These are phyloP conservation scores for Hyphodiscus hymeniophilus DNA, from an alignment of 495 filamentous ascomycete genomes.

Conservation along the genomic window DNA sequence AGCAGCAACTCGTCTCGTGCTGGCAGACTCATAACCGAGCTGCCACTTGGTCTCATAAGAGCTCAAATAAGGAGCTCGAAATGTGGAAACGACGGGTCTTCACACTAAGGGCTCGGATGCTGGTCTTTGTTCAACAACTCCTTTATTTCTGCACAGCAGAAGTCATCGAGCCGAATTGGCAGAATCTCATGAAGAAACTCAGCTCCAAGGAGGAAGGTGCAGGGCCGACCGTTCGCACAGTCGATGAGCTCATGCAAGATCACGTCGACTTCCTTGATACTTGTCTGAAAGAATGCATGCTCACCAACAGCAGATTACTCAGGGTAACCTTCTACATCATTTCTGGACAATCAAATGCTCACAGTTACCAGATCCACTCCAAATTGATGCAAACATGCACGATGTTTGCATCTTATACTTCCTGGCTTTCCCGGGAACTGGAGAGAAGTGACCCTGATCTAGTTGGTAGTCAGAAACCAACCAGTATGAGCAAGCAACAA, in stretches of 20 bases:
- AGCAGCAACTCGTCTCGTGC: conserved; percentile 70
- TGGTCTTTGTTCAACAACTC: conserved; percentile 92
- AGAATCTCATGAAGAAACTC: conserved; percentile 77
- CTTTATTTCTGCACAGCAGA: conserved; percentile 95
- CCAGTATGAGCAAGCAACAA: conserved; percentile 44
- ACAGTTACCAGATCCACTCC: conserved; percentile 68
- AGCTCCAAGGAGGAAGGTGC: conserved; percentile 37
- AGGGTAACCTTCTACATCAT: conserved; percentile 48
- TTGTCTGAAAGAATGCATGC: conserved; percentile 97
- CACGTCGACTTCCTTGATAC: conserved; percentile 98
- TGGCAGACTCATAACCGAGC: conserved; percentile 86
- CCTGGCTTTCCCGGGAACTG: conserved; percentile 68
- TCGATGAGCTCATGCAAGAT: conserved; percentile 97
- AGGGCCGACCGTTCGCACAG: conserved; percentile 49
- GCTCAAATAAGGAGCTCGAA: conserved; percentile 65
- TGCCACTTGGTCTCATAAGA: conserved; percentile 77
- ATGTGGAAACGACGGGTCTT: conserved; percentile 89
- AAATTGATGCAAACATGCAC: conserved; percentile 90
- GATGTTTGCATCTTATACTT: conserved; percentile 82
- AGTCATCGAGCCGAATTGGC: conserved; percentile 97
- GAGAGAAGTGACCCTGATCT: conserved; percentile 70
- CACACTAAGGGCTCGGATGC: conserved; percentile 87
- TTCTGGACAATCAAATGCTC: conserved; percentile 7
- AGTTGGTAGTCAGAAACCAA: conserved; percentile 39
- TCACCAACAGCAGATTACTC: conserved; percentile 89